Evolutionary conservation across 2,329 filamentous ascomycete species (phyloP).

Genomic region (Lecanicillium sp.): DNA sequence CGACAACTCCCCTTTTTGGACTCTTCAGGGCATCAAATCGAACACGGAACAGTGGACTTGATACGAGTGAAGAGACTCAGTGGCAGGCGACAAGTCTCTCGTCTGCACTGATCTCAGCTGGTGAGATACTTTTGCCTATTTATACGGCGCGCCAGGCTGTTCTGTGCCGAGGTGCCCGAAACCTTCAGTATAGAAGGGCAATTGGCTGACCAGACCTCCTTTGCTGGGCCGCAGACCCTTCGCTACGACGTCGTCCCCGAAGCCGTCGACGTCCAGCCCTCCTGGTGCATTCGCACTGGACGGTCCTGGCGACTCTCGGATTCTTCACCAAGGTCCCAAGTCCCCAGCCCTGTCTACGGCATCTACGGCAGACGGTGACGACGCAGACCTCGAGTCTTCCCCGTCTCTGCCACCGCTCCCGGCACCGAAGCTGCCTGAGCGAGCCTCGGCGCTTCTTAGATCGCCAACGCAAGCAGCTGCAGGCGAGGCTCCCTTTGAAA

Average conservation of each 20-base stretch:
- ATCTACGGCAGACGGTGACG: slow-evolving; percentile 51
- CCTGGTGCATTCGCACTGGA: slow-evolving; percentile 56
- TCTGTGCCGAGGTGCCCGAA: too few relatives aligned
- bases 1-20: slow-evolving; percentile 7
- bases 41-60: slow-evolving; percentile 12
- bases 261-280: slow-evolving; percentile 38
- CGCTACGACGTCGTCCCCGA: slow-evolving; percentile 49
- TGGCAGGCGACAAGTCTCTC: slow-evolving; percentile 48
- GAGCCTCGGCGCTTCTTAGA: slow-evolving; percentile 45
- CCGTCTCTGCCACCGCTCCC: slow-evolving; percentile 51
- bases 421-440: slow-evolving; percentile 48
- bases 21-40: slow-evolving; percentile 3
- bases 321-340: slow-evolving; percentile 28
- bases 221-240: slow-evolving; percentile 7
- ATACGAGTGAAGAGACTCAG: slow-evolving; percentile 40
- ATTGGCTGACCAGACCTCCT: slow-evolving; percentile 1
- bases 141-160: neutral
- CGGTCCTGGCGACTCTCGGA: slow-evolving; percentile 32
- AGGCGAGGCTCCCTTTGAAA: slow-evolving; percentile 44
- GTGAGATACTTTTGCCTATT: slow-evolving; percentile 27
- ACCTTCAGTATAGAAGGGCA: too few relatives aligned
- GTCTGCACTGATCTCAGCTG: slow-evolving; percentile 56
- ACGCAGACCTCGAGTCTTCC: slow-evolving; percentile 45
- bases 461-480: slow-evolving; percentile 34
- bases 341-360: slow-evolving; percentile 54